Evolutionary conservation across 768 basidiomycete genomes (phyloP).

Genomic region (Hebeloma cylindrosporum): DNA sequence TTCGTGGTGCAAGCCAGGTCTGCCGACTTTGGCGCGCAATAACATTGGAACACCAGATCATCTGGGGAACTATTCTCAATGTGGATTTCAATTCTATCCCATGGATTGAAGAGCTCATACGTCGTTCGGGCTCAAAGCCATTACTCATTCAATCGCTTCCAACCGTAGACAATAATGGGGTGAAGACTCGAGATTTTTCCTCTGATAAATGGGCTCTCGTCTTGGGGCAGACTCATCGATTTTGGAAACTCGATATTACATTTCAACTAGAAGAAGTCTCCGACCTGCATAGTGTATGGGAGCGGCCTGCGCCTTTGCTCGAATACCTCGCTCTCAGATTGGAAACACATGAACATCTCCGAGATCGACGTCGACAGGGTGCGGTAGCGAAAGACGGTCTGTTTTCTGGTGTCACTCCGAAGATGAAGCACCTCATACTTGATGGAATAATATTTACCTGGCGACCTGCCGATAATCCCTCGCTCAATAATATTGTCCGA

Average conservation of each 20-base stretch:
- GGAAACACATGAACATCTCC: no score
- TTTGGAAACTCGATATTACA: not conserved
- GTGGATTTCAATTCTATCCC: not conserved
- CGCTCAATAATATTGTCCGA: no score
- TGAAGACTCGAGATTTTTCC: not conserved
- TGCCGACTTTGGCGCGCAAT: not conserved
- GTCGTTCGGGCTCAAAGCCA: not conserved
- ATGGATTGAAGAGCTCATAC: conserved; percentile 1
- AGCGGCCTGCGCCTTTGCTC: not conserved
- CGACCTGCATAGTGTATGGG: not conserved
- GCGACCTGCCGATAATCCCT: no score
- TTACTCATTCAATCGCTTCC: not conserved
- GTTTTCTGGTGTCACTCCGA: no score
- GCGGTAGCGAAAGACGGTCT: no score
- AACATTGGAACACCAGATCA: not conserved
- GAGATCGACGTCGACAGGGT: no score
- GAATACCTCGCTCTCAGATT: no score
- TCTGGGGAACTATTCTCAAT: conserved; percentile 3
- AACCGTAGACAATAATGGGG: not conserved
- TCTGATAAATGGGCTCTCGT: not conserved
- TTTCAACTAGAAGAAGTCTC: not conserved
- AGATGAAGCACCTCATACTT: no score
- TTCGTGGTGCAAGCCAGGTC: not conserved
- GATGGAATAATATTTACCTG: no score
- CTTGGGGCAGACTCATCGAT: not conserved